Evolutionary conservation across 768 basidiomycete genomes (phyloP).

Genomic region (Podaxis sp.): DNA sequence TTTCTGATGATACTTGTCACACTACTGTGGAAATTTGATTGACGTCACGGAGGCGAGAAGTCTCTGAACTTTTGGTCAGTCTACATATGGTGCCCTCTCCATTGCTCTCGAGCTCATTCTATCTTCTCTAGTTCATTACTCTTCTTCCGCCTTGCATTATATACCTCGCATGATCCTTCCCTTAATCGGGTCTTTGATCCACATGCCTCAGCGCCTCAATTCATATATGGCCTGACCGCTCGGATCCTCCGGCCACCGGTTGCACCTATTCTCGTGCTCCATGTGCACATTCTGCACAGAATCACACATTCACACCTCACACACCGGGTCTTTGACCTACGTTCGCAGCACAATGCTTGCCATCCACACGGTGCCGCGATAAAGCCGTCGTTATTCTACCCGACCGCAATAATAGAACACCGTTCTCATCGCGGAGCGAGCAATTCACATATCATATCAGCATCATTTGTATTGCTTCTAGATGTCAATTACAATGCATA

Average conservation of each 20-base stretch:
- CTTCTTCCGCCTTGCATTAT: background rate
- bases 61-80: slow-evolving; percentile 7
- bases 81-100: background rate
- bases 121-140: slow-evolving; percentile 4
- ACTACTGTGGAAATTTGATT: slow-evolving; percentile 8
- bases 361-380: slow-evolving; percentile 1
- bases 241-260: background rate
- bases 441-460: slow-evolving; percentile 14
- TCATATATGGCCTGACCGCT: background rate
- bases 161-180: background rate
- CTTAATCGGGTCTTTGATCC: background rate
- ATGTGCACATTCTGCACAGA: background rate
- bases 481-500: slow-evolving; percentile 11
- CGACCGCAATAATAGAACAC: slow-evolving; percentile 13
- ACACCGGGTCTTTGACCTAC: background rate
- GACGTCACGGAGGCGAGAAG: slow-evolving; percentile 10
- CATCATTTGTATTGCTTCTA: slow-evolving; percentile 14
- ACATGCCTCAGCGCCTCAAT: background rate
- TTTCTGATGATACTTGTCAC: slow-evolving; percentile 13
- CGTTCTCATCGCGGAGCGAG: slow-evolving; percentile 15
- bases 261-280: background rate
- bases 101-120: slow-evolving; percentile 1
- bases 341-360: slow-evolving; percentile 2
- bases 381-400: slow-evolving; percentile 3
- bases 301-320: slow-evolving; percentile 4